Base-by-base conservation (phyloP, 306 rosid species). In the Medicago ruthenica region DNA sequence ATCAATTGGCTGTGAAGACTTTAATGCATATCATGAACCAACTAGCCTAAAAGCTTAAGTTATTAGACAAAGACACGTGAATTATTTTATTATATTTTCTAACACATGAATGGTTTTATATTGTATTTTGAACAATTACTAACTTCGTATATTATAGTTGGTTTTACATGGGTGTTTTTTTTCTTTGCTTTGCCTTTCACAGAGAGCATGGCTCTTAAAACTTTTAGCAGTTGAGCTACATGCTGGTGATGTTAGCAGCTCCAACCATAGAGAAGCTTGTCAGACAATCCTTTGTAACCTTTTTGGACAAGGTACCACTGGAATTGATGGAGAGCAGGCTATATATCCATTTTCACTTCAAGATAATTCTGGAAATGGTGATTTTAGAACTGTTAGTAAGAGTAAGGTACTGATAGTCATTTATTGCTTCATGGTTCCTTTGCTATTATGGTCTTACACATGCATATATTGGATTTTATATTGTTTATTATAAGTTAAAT, bases 181-280 rank as follows among this genome's bases (percentile, higher is more conserved):
- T 57, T 61, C 48, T 34, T 75, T 76, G 69, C 57, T 75, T 73
- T 70, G 13, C 63, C 50, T 76, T 81, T 77, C 64, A 36, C 84
- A 95, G 98, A 90, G 98, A 87, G 96, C 97, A 37, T 92, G 98
- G 98, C 73, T 95, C 55, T 75, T 95, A 58, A 95, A 90, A 79
- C 92, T 95, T 37, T 76, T 92, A 64, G 97, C 97, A 44, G 87
- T 90, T 68, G 97, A 90, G 83, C 87, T 95, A 78, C 97, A 95
- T 87, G 85, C 88, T 79, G 96, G 92, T 79, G 98, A 92, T 37
- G 54, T 85, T 81, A 79, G 83, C 71, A 86, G 82, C 88, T 81
- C 92, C 76, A 80, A 85, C 45, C 97, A 92, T 58, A 83, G 83
- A 50, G 98, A 92, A 66, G 48, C 90, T 57, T 89, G 96, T 55